Evolutionary conservation across 1,284 basidiomycete genomes (phyloP).

Genomic region (Cystobasidium sp.): DNA sequence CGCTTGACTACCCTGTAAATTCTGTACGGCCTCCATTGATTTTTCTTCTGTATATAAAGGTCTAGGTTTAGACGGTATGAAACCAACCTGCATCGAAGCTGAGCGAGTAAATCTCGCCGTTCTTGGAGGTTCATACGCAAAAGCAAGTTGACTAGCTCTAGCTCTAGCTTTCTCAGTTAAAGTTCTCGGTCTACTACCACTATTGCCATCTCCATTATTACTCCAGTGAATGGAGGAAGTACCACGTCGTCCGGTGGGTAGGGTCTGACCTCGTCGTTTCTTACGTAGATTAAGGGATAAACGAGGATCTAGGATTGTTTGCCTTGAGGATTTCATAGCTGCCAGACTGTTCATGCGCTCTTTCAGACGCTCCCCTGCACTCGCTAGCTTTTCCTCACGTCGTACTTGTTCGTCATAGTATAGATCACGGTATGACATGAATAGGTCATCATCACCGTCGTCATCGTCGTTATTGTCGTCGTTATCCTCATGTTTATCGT

Average conservation of each 20-base stretch:
- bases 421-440: constrained; percentile 36
- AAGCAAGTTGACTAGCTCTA: constrained; percentile 22
- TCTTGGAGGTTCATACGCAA: constrained; percentile 12
- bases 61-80: constrained; percentile 8
- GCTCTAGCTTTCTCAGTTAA: constrained; percentile 32
- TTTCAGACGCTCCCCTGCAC: constrained; percentile 38
- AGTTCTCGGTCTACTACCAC: constrained; percentile 19
- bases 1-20: neutral
- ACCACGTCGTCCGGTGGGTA: constrained; percentile 4
- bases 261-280: constrained; percentile 1
- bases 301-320: constrained; percentile 38
- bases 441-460: neutral
- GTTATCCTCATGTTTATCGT: neutral
- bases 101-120: constrained; percentile 5
- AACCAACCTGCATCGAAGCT: constrained; percentile 16
- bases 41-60: constrained; percentile 22
- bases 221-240: no score
- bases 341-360: constrained; percentile 31
- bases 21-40: neutral
- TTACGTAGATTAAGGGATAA: constrained; percentile 20
- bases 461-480: neutral
- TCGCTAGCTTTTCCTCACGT: constrained; percentile 39
- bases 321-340: constrained; percentile 24
- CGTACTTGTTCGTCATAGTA: constrained; percentile 41
- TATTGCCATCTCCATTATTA: neutral